Percentiles rank a stretch among this genome's conserved stretches.
These are phyloP conservation scores for Thinopyrum elongatum DNA, from an alignment of 176 grass and related monocot genomes.

Conservation along the genomic window DNA sequence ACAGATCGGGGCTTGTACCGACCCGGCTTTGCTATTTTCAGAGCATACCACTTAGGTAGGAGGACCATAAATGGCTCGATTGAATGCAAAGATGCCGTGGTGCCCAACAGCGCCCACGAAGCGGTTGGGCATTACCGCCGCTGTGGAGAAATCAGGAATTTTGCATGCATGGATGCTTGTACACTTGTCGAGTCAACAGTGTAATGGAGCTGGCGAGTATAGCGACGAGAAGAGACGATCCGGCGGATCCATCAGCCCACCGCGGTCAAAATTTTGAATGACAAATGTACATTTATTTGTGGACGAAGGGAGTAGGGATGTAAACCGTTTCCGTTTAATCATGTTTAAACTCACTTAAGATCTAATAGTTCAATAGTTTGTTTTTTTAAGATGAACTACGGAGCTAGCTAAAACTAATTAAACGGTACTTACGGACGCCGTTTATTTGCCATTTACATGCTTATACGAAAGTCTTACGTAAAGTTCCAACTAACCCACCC, in stretches of 20 bases:
- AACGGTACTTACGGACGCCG: too few relatives aligned
- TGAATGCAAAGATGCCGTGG: slow-evolving; percentile 6
- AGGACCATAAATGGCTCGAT: background rate
- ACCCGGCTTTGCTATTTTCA: background rate
- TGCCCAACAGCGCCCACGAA: slow-evolving; percentile 3
- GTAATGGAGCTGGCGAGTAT: background rate
- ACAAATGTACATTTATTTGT: too few relatives aligned
- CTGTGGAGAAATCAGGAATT: background rate
- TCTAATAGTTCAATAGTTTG: too few relatives aligned
- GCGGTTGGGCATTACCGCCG: background rate
- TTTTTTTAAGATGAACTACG: too few relatives aligned
- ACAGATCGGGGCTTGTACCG: background rate
- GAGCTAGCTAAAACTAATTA: too few relatives aligned
- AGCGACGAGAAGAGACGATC: background rate
- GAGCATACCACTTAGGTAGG: background rate
- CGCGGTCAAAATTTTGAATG: too few relatives aligned
- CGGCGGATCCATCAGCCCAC: background rate
- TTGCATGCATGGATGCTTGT: background rate
- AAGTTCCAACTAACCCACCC: too few relatives aligned
- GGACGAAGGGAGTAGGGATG: too few relatives aligned
- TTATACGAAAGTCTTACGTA: too few relatives aligned
- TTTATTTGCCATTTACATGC: too few relatives aligned
- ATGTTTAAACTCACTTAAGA: too few relatives aligned
- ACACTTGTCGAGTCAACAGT: background rate
- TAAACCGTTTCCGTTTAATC: too few relatives aligned